phyloP scores from a whole-genome alignment of 108 stramenopile genomes.

The Chaetoceros muelleri region DNA sequence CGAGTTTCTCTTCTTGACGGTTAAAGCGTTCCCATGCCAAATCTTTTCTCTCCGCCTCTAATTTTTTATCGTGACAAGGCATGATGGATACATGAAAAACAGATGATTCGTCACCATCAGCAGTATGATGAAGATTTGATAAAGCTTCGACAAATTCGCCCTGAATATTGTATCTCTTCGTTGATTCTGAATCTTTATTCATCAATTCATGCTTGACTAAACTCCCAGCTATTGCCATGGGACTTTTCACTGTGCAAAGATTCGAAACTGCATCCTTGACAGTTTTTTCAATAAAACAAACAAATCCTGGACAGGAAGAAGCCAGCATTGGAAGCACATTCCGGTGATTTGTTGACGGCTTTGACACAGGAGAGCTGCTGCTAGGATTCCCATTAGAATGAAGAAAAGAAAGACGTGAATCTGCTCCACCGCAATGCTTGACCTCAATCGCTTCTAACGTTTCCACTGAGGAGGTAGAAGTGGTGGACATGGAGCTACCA shows the following conservation, averaged over 20 bases:
- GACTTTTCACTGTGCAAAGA: slow-evolving; percentile 72
- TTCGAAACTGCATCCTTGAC: slow-evolving; percentile 66
- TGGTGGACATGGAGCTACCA: too few relatives aligned
- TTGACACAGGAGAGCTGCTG: too few relatives aligned
- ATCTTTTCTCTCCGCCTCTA: slow-evolving; percentile 92
- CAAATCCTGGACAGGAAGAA: slow-evolving; percentile 95
- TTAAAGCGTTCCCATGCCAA: slow-evolving; percentile 34
- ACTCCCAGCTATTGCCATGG: slow-evolving; percentile 55
- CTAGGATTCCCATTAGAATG: neutral
- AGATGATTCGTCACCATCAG: slow-evolving; percentile 1
- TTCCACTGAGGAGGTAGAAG: too few relatives aligned
- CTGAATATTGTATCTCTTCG: neutral
- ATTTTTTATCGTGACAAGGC: slow-evolving; percentile 99
- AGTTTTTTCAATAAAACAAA: slow-evolving; percentile 97
- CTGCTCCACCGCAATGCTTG: slow-evolving; percentile 6
- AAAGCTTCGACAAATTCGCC: too few relatives aligned
- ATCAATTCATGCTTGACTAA: slow-evolving; percentile 20
- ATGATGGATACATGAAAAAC: slow-evolving; percentile 64
- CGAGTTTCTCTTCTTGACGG: slow-evolving; percentile 8
- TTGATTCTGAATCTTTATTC: neutral
- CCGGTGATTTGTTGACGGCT: too few relatives aligned
- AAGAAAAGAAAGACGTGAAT: neutral
- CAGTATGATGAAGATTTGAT: neutral
- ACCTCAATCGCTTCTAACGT: slow-evolving; percentile 16
- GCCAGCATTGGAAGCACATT: slow-evolving; percentile 59